phyloP scores from a whole-genome alignment of 2,329 filamentous ascomycete genomes.

The Sporothrix pallida region DNA sequence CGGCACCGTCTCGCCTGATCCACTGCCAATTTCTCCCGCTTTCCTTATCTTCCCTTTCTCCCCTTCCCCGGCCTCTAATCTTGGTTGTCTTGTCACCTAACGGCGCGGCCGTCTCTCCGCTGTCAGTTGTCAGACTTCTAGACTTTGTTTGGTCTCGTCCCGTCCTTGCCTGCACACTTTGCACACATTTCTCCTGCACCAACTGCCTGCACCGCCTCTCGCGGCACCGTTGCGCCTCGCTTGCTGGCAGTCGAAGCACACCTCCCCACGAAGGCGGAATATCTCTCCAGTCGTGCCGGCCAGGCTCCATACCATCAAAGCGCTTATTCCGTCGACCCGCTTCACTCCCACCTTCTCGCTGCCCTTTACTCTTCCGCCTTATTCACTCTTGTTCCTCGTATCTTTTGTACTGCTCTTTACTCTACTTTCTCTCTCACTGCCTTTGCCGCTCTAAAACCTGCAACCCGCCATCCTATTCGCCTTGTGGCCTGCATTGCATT shows the following conservation, averaged over 20 bases:
- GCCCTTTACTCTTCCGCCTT: background rate
- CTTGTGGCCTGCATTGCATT: conserved; percentile 7
- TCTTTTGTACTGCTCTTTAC: background rate
- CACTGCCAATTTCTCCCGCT: conserved; percentile 29
- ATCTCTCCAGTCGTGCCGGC: conserved; percentile 26
- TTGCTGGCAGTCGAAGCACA: conserved; percentile 1
- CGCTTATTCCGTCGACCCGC: conserved; percentile 23
- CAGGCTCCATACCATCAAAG: conserved; percentile 27
- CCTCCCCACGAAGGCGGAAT: conserved; percentile 33
- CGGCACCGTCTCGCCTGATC: background rate
- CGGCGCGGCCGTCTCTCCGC: background rate
- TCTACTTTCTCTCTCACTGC: background rate
- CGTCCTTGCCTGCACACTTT: background rate
- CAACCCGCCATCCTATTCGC: background rate
- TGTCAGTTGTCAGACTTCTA: background rate
- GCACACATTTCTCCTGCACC: background rate
- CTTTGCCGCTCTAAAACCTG: background rate
- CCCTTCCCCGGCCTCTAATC: conserved; percentile 12
- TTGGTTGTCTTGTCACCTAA: background rate
- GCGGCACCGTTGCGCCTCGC: conserved; percentile 4
- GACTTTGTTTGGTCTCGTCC: background rate
- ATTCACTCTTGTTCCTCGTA: background rate
- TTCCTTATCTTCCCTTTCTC: conserved; percentile 20
- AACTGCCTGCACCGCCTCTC: conserved; percentile 18
- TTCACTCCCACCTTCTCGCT: conserved; percentile 23